Base-by-base conservation (phyloP, 129 eudicot species). In the Flaveria brownii region DNA sequence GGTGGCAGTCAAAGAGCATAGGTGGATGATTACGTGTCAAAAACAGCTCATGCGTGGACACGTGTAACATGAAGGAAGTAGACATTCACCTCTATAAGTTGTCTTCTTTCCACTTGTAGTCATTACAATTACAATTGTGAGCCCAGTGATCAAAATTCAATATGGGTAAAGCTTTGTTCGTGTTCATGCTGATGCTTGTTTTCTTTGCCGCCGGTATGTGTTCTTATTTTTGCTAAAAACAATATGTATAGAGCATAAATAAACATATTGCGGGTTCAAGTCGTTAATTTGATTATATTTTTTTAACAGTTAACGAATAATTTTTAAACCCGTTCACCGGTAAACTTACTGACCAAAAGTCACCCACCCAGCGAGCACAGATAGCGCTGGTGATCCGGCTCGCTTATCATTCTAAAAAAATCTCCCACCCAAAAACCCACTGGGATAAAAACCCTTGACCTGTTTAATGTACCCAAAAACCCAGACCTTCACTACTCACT, bases 1-100 rank as follows among this genome's bases (percentile, higher is more conserved):
- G 65, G 65, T 59, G 65, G 33, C 39, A 60, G 7, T 25, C 9
- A 23, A 23, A 23, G 66, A 11, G 66, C n/a, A 60, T 60, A 60
- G 66, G n/a, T 60, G 39, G n/a, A 60, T 17, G 39, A 23, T 25
- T 60, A 60, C 66, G 66, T 60, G 66, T 60, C 41, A 60, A 23
- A 60, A 60, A 28, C 5, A 25, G 39, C 0, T 16, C 41, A 60
- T 60, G 66, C 41, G 26, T 3, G 8, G 7, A 25, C 66, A 60
- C 66, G 66, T 60, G 66, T 25, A 23, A 12, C 66, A 25, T 23
- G 0, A 60, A 60, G 17, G 8, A 60, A 60, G n/a, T 60, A 2
- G 33, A 23, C 65, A 59, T 33, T 59, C 65, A 10, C 39, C 66
- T 60, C 3, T 57, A 22, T 57, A 57, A 57, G 22, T 6, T 55